A percentile compares a stretch with the other conserved stretches of the same genome.
phyloP scores from a whole-genome alignment of 805 yeast species.

The Hanseniaspora nectarophila region DNA sequence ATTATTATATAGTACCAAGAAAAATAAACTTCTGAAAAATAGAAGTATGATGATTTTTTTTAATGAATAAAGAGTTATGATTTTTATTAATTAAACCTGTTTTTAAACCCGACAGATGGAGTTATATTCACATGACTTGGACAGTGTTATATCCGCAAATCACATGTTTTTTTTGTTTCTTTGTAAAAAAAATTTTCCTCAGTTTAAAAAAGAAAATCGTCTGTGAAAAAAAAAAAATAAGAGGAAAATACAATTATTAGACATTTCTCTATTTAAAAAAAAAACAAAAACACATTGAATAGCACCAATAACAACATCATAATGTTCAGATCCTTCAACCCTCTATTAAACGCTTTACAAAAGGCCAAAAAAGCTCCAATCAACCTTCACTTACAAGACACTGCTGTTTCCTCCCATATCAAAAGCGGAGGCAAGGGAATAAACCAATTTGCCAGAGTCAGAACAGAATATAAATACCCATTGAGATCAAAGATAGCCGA shows the following conservation, averaged over 20 bases:
- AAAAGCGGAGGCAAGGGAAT: neutral
- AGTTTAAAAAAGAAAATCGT: neutral
- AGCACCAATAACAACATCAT: neutral
- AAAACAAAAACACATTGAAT: too few relatives aligned
- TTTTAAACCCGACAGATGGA: too few relatives aligned
- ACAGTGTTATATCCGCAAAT: too few relatives aligned
- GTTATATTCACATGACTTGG: too few relatives aligned
- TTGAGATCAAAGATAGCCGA: conserved; percentile 12
- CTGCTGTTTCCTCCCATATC: neutral
- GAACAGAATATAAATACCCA: conserved; percentile 11
- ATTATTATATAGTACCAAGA: neutral
- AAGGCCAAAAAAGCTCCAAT: neutral
- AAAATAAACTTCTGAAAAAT: too few relatives aligned
- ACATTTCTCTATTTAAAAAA: too few relatives aligned
- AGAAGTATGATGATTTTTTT: too few relatives aligned
- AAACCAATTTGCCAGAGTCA: conserved; percentile 11
- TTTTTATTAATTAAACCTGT: too few relatives aligned
- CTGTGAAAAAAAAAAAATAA: neutral
- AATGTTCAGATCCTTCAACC: conserved; percentile 10
- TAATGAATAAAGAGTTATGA: too few relatives aligned
- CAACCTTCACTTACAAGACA: conserved; percentile 6
- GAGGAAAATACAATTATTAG: too few relatives aligned
- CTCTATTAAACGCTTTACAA: neutral
- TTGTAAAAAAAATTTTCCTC: too few relatives aligned
- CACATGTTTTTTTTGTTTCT: too few relatives aligned